Base-by-base conservation (phyloP, 1,284 basidiomycete genomes). In the Coniferiporia weirii region DNA sequence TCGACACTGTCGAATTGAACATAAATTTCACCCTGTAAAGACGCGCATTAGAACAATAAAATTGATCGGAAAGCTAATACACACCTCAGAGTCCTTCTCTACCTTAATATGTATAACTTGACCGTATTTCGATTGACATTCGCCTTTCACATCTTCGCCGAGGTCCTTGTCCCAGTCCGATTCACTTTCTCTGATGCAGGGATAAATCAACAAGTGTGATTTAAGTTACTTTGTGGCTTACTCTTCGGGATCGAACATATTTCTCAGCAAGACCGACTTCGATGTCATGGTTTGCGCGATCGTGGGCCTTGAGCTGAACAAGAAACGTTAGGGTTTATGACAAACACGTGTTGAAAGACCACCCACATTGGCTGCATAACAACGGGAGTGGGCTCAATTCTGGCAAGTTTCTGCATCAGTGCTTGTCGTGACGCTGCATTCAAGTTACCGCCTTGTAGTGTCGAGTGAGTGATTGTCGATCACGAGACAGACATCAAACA, bases 391-490 rank as follows among this genome's bases (percentile, higher is more conserved):
- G 83, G 79, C 66, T 94, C 91, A 73, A 82, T 91, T 79, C 95
- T 93, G 71, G 95, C 93, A 81, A 98, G 89, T 85, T 97, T 98
- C 77, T 95, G 92, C 95, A 98, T 98, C 76, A 98, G 90, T 74
- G 93, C 92, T 80, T 95, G 93, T 75, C 95, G 90, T 70, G 92
- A 93, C 66, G 90, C 91, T 78, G 90, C 91, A 77, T 96, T 96
- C 79, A 96, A 83, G 79, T 93, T 92, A 87, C 89, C 89, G 75
- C 87, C 88, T 89, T 54, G 4, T 64, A 48, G 35, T 54, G 49
- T 7, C 38, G 27, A 52, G 20, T 36, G 40, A 52, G 49, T 8
- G 38, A 22, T 35, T 13, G 10, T 34, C 9, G 52, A 9, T 17
- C 10, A 34, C 49, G 7, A 52, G 54, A 43, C 7, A 46, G 22